Conservation (phyloP, 805 yeast species). For the Groenewaldozyma tartarivorans region DNA sequence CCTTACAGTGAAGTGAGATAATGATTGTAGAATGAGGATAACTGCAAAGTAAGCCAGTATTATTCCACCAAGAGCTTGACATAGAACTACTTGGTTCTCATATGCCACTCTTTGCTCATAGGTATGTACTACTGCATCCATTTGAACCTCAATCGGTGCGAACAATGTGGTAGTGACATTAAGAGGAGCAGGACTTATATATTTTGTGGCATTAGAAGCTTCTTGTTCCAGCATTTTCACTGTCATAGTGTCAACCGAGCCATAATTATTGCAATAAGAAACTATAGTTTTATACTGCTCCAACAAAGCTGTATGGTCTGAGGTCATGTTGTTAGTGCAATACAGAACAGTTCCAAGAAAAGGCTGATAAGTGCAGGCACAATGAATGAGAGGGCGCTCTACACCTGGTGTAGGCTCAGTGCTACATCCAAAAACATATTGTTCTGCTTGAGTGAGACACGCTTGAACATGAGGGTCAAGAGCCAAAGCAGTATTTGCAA, state of each 20-base stretch:
- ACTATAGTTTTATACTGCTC: not conserved
- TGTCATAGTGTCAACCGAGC: constrained; percentile 4
- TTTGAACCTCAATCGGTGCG: not conserved
- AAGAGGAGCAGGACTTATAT: not conserved
- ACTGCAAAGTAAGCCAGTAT: constrained; percentile 5
- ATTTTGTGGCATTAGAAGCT: not conserved
- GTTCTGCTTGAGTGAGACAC: no score
- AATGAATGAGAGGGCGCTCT: no score
- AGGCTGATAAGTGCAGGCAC: no score
- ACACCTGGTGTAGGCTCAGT: no score
- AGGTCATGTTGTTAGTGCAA: no score
- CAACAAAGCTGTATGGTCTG: not conserved
- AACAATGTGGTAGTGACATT: not conserved
- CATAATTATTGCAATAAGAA: no score
- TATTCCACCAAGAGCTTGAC: constrained; percentile 1
- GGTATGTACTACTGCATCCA: not conserved
- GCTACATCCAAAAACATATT: no score
- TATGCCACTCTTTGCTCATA: no score
- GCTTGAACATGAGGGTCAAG: no score
- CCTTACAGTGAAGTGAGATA: constrained; percentile 1
- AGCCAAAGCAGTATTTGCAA: no score
- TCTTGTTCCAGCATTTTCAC: constrained; percentile 12
- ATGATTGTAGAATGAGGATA: not conserved
- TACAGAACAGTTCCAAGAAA: no score
- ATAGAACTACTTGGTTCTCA: not conserved